Percentiles rank a stretch among this genome's conserved stretches.
Evolutionary conservation across 2,329 filamentous ascomycete genomes (phyloP).

Genomic region (Trichoderma sp.): DNA sequence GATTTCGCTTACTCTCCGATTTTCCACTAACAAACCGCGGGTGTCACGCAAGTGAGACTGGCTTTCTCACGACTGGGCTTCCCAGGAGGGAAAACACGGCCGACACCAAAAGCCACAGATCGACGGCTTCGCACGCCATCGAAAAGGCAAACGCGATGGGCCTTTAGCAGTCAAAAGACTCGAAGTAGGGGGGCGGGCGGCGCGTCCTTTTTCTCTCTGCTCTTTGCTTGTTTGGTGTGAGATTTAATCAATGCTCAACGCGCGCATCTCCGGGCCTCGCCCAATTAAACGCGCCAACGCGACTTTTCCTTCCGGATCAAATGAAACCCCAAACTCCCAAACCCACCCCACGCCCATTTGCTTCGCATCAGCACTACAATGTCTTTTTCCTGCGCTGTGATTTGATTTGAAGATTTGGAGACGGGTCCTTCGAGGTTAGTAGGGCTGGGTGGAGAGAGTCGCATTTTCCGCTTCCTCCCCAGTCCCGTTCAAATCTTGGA

Average conservation of each 20-base stretch:
- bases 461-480: not conserved
- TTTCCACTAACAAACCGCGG: not conserved
- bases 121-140: slow-evolving; percentile 1
- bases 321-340: slow-evolving; percentile 7
- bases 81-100: slow-evolving; percentile 5
- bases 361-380: slow-evolving; percentile 4
- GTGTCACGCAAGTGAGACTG: slow-evolving; percentile 3
- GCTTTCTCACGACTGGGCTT: not conserved
- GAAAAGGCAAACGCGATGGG: not conserved
- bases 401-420: not conserved
- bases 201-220: not conserved
- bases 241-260: slow-evolving; percentile 15
- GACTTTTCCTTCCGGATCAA: not conserved
- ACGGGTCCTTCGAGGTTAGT: not conserved
- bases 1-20: not conserved
- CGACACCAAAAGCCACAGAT: slow-evolving; percentile 12
- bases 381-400: not conserved
- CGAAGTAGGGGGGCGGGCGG: not conserved
- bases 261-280: slow-evolving; percentile 1
- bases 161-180: not conserved
- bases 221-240: not conserved
- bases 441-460: not conserved
- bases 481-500: not conserved
- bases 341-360: slow-evolving; percentile 1
- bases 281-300: slow-evolving; percentile 20